phyloP scores from a whole-genome alignment of 2,329 filamentous ascomycete genomes.

The Ophiocordyceps polyrhachis-furcata region DNA sequence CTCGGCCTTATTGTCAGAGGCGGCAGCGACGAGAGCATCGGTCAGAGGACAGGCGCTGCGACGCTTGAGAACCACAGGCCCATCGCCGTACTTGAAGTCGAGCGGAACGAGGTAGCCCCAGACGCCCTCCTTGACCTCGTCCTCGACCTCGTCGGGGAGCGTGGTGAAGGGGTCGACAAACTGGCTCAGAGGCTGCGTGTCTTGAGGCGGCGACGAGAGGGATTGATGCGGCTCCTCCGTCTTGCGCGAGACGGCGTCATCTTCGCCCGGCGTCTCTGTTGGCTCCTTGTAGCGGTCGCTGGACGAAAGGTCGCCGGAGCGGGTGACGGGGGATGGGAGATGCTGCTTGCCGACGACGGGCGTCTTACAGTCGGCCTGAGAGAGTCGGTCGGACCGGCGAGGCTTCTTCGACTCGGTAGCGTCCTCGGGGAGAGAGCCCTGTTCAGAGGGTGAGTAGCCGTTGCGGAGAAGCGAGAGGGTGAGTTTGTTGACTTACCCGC shows the following conservation, averaged over 20 bases:
- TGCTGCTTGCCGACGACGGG: constrained; percentile 45
- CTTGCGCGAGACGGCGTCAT: constrained; percentile 32
- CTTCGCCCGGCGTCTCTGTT: constrained; percentile 51
- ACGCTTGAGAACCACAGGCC: constrained; percentile 53
- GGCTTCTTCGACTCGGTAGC: constrained; percentile 62
- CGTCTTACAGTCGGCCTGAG: constrained; percentile 40
- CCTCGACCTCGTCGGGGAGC: constrained; percentile 64
- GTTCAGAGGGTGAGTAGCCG: not conserved
- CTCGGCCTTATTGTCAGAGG: constrained; percentile 13
- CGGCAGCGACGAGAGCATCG: constrained; percentile 18
- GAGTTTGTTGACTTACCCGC: constrained; percentile 33
- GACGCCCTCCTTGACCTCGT: constrained; percentile 68
- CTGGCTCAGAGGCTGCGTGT: constrained; percentile 43
- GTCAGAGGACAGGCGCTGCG: constrained; percentile 50
- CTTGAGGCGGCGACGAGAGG: constrained; percentile 46
- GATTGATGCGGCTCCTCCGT: constrained; percentile 28
- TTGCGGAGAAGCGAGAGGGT: not conserved
- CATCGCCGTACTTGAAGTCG: constrained; percentile 47
- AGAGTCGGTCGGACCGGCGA: constrained; percentile 57
- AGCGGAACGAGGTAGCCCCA: constrained; percentile 91
- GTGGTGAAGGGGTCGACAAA: constrained; percentile 53
- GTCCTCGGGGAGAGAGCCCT: constrained; percentile 49
- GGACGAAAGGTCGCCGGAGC: constrained; percentile 35
- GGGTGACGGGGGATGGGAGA: constrained; percentile 65
- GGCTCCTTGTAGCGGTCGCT: constrained; percentile 44